Evolutionary conservation across 1,284 basidiomycete genomes (phyloP), one percentile per base, ranked within the genome.

Genomic region (Cystobasidium pallidum): DNA sequence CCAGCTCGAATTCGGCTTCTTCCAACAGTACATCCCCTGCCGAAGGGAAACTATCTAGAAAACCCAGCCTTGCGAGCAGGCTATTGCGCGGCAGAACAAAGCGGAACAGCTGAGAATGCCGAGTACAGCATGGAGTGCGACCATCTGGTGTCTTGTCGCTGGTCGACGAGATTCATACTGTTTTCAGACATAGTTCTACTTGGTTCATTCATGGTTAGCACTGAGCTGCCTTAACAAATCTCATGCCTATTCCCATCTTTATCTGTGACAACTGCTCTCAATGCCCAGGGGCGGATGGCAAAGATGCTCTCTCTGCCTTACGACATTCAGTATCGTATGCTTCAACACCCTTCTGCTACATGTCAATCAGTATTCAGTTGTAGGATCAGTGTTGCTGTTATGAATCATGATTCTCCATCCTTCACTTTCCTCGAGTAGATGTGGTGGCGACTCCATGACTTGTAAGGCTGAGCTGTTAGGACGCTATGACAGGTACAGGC

Each of bases 41-140:
- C n/a, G 47, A 19, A 10, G 52, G 64, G 15, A 66, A 66, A 36
- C 26, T 66, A 24, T 36, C 51, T 2, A 66, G 64, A 36, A 66
- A 66, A 26, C 8, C 64, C 30, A 66, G 64, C 47, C 28, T 66
- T 21, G 64, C 52, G 32, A 57, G 64, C 24, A 36, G 64, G 26
- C 21, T 66, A 4, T 34, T 66, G n/a, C 64, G 64, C 11, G 64
- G 64, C 7, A 57, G 39, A 43, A 45, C 47, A 10, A 66, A 66
- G 64, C 24, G 49, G 51, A 54, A 52, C n/a, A 64, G 62, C 15
- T 64, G 34, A 36, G 21, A 13, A 1, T 13, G 39, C 0, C 30
- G n/a, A 11, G 13, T 30, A 10, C 45, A 15, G 4, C 58, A 13
- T 61, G 26, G 54, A 36, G 19, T 57, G n/a, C n/a, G 7, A 34